Conservation (phyloP, 768 basidiomycete genomes). For the Suillus ampliporus region DNA sequence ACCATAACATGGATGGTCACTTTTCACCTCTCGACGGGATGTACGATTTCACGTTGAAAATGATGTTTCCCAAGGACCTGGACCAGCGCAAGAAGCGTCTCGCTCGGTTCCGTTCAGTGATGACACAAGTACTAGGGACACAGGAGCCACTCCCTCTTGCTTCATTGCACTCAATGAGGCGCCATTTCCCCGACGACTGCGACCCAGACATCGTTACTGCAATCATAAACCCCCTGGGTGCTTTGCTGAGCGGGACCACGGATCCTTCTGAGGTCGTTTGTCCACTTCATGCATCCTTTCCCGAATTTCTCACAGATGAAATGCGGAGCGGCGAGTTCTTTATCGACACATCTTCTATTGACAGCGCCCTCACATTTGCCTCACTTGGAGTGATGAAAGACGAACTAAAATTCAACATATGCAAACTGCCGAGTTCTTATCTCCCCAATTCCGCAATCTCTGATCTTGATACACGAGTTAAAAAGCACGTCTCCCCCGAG, state of each 20-base stretch:
- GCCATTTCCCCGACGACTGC: neutral
- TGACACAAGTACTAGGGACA: conserved; percentile 4
- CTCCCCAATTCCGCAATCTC: too few relatives aligned
- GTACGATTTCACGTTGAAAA: neutral
- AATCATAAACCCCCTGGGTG: conserved; percentile 5
- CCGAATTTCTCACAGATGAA: conserved; percentile 27
- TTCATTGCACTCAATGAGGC: neutral
- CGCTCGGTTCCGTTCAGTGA: conserved; percentile 3
- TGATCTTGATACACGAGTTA: too few relatives aligned
- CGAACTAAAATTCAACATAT: too few relatives aligned
- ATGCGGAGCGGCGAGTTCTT: too few relatives aligned
- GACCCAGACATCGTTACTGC: neutral
- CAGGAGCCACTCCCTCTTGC: conserved; percentile 10
- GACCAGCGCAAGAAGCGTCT: neutral
- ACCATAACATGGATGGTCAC: neutral
- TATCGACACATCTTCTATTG: too few relatives aligned
- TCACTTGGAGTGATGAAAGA: too few relatives aligned
- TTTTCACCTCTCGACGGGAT: neutral
- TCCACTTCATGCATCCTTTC: conserved; percentile 32
- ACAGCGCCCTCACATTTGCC: too few relatives aligned
- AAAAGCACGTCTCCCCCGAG: too few relatives aligned
- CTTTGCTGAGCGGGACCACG: conserved; percentile 11
- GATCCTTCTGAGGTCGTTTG: conserved; percentile 8
- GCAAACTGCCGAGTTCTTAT: too few relatives aligned
- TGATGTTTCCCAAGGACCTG: neutral